These are phyloP conservation scores for Trichoderma asperelloides DNA, from an alignment of 495 filamentous ascomycete genomes.

Conservation along the genomic window DNA sequence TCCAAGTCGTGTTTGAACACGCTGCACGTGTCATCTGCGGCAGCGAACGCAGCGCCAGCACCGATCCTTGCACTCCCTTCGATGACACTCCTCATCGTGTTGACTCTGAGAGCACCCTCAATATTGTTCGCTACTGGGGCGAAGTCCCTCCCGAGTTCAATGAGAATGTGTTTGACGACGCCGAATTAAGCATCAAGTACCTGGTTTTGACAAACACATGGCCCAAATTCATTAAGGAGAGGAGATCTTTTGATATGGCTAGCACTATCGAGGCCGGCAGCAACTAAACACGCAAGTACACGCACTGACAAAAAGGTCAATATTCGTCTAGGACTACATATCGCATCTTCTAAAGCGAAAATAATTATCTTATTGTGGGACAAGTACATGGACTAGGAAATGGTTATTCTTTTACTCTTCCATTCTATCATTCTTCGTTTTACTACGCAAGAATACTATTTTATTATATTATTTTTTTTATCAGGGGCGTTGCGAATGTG, in stretches of 20 bases:
- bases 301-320: background rate
- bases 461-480: background rate
- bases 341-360: background rate
- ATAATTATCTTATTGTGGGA: background rate
- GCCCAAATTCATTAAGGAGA: constrained; percentile 42
- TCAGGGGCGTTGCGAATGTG: background rate
- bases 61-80: constrained; percentile 8
- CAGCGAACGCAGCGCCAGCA: background rate
- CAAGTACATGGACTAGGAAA: background rate
- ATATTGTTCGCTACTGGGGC: constrained; percentile 16
- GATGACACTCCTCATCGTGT: background rate
- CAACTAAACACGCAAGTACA: background rate
- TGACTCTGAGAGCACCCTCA: background rate
- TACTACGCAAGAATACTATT: background rate
- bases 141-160: constrained; percentile 39
- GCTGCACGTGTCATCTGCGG: constrained; percentile 19
- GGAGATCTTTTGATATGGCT: constrained; percentile 8
- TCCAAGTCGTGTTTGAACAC: constrained; percentile 24
- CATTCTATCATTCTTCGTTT: too few species aligned
- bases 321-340: background rate
- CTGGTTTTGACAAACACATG: constrained; percentile 56
- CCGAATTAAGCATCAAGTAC: constrained; percentile 50
- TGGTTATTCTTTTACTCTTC: background rate
- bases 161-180: constrained; percentile 42
- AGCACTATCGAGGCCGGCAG: background rate